phyloP scores from a whole-genome alignment of 371 early-diverging fungal species.

The Circinella minor region DNA sequence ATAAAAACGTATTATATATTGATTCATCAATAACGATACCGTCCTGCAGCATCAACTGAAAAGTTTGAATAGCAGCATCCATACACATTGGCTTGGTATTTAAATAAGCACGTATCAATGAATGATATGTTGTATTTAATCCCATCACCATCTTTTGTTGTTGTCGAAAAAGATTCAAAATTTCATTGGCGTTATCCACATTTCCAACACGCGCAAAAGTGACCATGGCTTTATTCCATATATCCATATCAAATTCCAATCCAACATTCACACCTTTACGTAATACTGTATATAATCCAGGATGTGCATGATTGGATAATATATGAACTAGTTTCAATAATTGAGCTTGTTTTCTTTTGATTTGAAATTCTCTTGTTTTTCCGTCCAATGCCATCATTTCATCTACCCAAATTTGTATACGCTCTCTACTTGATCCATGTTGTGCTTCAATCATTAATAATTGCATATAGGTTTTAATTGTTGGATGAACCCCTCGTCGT shows the following conservation, averaged over 20 bases:
- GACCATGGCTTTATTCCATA: slow-evolving; percentile 18
- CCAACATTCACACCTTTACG: slow-evolving; percentile 5
- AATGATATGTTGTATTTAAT: slow-evolving; percentile 8
- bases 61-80: slow-evolving; percentile 22
- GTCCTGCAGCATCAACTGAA: slow-evolving; percentile 22
- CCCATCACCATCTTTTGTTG: background rate
- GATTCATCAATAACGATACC: slow-evolving; percentile 9
- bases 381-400: slow-evolving; percentile 14
- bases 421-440: slow-evolving; percentile 6
- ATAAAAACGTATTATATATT: slow-evolving; percentile 17
- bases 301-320: slow-evolving; percentile 19
- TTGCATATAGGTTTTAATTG: slow-evolving; percentile 15
- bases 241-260: slow-evolving; percentile 4
- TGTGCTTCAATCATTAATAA: slow-evolving; percentile 17
- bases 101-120: slow-evolving; percentile 18
- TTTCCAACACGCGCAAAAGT: slow-evolving; percentile 14
- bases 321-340: slow-evolving; percentile 15
- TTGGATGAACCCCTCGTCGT: slow-evolving; percentile 14
- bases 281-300: slow-evolving; percentile 11
- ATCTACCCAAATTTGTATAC: slow-evolving; percentile 13
- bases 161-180: slow-evolving; percentile 15
- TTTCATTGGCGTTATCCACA: slow-evolving; percentile 13
- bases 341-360: slow-evolving; percentile 4
- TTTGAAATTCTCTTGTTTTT: background rate
- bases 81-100: slow-evolving; percentile 4